These are phyloP conservation scores for Globisporangium abappressorium DNA, from an alignment of 352 stramenopile genomes.

Conservation along the genomic window DNA sequence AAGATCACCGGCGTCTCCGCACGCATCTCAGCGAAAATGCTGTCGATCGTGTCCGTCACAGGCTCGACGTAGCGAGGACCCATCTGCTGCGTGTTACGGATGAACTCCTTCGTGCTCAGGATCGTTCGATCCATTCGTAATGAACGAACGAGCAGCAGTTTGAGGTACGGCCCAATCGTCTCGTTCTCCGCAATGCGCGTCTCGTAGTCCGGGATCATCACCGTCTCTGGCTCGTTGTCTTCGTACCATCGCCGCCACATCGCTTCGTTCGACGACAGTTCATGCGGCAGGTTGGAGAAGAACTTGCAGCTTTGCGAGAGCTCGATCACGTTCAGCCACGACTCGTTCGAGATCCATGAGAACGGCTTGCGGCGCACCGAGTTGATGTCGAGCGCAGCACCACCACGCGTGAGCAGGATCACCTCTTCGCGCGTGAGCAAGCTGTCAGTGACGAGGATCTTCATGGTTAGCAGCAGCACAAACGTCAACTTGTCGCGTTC, in stretches of 20 bases:
- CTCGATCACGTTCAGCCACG: slow-evolving; percentile 98
- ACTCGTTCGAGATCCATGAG: slow-evolving; percentile 96
- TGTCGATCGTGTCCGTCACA: slow-evolving; percentile 99
- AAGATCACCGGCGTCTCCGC: slow-evolving; percentile 97
- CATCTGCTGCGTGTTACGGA: slow-evolving; percentile 96
- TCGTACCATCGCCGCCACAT: slow-evolving; percentile 98
- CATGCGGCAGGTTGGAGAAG: slow-evolving; percentile 94
- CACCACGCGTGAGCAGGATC: slow-evolving; percentile 93
- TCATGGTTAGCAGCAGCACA: slow-evolving; percentile 96
- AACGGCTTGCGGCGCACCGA: slow-evolving; percentile 95
- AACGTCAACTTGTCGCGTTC: slow-evolving; percentile 99
- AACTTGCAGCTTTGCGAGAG: slow-evolving; percentile 95
- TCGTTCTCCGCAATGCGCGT: slow-evolving; percentile 91
- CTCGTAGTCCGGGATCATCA: slow-evolving; percentile 96
- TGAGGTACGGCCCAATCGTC: slow-evolving; percentile 95
- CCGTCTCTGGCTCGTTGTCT: slow-evolving; percentile 96
- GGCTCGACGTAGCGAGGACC: slow-evolving; percentile 96
- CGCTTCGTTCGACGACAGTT: slow-evolving; percentile 95
- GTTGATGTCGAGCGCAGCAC: slow-evolving; percentile 97
- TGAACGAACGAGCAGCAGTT: slow-evolving; percentile 95
- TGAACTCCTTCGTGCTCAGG: slow-evolving; percentile 97
- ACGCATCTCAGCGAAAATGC: slow-evolving; percentile 96
- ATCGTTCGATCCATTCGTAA: slow-evolving; percentile 98
- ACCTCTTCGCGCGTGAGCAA: slow-evolving; percentile 94
- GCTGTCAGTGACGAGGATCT: slow-evolving; percentile 95